phyloP scores from a whole-genome alignment of 1,284 basidiomycete genomes.

The Boletus mariae region DNA sequence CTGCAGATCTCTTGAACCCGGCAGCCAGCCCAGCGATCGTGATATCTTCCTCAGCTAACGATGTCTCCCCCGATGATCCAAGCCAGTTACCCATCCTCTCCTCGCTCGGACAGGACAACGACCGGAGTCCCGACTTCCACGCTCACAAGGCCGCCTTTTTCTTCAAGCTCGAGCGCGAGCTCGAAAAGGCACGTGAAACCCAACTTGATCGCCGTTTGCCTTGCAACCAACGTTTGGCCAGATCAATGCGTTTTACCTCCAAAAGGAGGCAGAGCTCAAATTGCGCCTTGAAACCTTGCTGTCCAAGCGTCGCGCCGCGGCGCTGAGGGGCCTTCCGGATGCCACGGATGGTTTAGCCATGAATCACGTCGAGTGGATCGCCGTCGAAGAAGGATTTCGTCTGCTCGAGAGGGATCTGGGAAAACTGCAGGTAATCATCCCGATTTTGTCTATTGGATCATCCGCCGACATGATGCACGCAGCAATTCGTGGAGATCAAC shows the following conservation, averaged over 20 bases:
- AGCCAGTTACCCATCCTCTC: conserved; percentile 55
- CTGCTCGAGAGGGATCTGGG: conserved; percentile 94
- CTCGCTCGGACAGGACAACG: conserved; percentile 59
- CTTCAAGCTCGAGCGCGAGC: conserved; percentile 96
- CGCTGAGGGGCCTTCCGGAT: conserved; percentile 66
- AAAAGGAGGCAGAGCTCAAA: conserved; percentile 95
- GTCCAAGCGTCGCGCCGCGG: conserved; percentile 87
- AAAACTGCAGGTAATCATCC: conserved; percentile 78
- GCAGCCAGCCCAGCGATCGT: conserved; percentile 11
- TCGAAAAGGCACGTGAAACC: conserved; percentile 78
- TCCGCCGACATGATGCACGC: conserved; percentile 9
- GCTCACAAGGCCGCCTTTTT: conserved; percentile 98
- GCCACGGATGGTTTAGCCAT: conserved; percentile 53
- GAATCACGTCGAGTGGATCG: conserved; percentile 85
- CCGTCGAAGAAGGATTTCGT: conserved; percentile 94
- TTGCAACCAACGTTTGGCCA: conserved; percentile 32
- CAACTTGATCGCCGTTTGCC: not conserved
- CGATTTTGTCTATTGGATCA: conserved; percentile 20
- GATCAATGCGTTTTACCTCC: conserved; percentile 99
- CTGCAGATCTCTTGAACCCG: conserved; percentile 50
- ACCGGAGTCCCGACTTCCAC: conserved; percentile 75
- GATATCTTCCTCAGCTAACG: conserved; percentile 11
- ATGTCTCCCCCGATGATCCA: conserved; percentile 28
- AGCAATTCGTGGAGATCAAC: conserved; percentile 99
- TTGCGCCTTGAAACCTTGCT: conserved; percentile 89